Conservation (phyloP, 164 flowering plant species). For the Hamamelis virginiana region DNA sequence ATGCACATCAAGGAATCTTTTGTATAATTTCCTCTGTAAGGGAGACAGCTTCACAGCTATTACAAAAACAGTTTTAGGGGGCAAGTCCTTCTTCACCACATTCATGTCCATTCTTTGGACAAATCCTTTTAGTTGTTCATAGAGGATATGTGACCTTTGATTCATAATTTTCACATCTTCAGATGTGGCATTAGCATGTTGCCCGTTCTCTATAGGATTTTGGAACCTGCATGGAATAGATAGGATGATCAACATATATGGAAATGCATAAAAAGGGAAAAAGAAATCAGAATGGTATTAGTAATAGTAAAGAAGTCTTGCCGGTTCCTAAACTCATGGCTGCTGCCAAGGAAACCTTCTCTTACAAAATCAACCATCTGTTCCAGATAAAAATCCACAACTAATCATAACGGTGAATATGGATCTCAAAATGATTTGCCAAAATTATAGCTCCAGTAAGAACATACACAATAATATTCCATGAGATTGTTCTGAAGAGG, state of each 20-base stretch:
- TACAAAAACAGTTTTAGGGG: slow-evolving; percentile 95
- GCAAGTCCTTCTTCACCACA: slow-evolving; percentile 92
- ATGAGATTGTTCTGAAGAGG: slow-evolving; percentile 97
- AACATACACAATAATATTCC: slow-evolving; percentile 98
- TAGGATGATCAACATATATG: slow-evolving; percentile 10
- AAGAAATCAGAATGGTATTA: not conserved
- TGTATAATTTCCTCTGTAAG: slow-evolving; percentile 80
- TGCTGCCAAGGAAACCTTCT: slow-evolving; percentile 98
- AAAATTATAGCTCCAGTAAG: not conserved
- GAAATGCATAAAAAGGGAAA: slow-evolving; percentile 3
- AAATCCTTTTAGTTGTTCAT: slow-evolving; percentile 95
- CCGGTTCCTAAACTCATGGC: slow-evolving; percentile 97
- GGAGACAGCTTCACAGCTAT: slow-evolving; percentile 90
- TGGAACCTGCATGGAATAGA: slow-evolving; percentile 67
- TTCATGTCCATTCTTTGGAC: slow-evolving; percentile 97
- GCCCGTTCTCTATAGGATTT: slow-evolving; percentile 97
- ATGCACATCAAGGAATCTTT: slow-evolving; percentile 83
- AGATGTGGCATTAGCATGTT: slow-evolving; percentile 86
- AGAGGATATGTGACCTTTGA: slow-evolving; percentile 94
- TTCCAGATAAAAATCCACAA: slow-evolving; percentile 17
- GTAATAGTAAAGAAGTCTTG: slow-evolving; percentile 27
- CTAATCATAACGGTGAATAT: not conserved
- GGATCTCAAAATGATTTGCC: not conserved
- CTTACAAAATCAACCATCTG: slow-evolving; percentile 99
- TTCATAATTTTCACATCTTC: slow-evolving; percentile 95